Evolutionary conservation across 768 basidiomycete genomes (phyloP).

Genomic region (Suillus luteus): DNA sequence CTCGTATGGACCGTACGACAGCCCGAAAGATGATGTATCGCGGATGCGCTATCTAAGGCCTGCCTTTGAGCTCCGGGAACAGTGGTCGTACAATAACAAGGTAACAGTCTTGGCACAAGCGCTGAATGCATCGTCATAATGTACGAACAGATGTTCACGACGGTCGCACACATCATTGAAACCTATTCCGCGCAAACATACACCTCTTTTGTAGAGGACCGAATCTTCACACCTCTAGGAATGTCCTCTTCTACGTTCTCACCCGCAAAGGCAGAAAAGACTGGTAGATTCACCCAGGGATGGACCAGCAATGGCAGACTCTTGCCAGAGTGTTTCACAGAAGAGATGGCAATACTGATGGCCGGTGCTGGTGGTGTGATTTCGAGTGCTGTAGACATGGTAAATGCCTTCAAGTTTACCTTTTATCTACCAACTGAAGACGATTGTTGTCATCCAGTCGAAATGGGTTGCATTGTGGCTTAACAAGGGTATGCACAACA

Average conservation of each 20-base stretch:
- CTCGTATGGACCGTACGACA: constrained; percentile 32
- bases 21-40: constrained; percentile 22
- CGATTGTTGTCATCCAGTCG: constrained; percentile 27
- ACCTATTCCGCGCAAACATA: constrained; percentile 37
- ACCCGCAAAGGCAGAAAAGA: constrained; percentile 30
- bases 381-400: constrained; percentile 45
- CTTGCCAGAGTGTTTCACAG: constrained; percentile 35
- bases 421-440: background rate
- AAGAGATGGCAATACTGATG: constrained; percentile 24
- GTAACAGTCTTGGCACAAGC: constrained; percentile 19
- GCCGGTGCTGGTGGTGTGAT: constrained; percentile 48
- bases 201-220: constrained; percentile 41
- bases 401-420: constrained; percentile 25
- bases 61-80: constrained; percentile 38
- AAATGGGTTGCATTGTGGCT: constrained; percentile 42
- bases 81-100: constrained; percentile 42
- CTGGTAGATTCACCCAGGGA: constrained; percentile 36
- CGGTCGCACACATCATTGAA: constrained; percentile 36
- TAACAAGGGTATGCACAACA: constrained; percentile 33
- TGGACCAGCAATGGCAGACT: constrained; percentile 37
- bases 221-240: constrained; percentile 41
- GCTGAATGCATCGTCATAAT: background rate
- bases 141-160: constrained; percentile 41
- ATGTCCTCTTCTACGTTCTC: constrained; percentile 46
- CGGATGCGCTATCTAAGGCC: constrained; percentile 34